These are phyloP conservation scores for Mucor racemosus DNA, from an alignment of 371 early-diverging fungal species.

Conservation along the genomic window DNA sequence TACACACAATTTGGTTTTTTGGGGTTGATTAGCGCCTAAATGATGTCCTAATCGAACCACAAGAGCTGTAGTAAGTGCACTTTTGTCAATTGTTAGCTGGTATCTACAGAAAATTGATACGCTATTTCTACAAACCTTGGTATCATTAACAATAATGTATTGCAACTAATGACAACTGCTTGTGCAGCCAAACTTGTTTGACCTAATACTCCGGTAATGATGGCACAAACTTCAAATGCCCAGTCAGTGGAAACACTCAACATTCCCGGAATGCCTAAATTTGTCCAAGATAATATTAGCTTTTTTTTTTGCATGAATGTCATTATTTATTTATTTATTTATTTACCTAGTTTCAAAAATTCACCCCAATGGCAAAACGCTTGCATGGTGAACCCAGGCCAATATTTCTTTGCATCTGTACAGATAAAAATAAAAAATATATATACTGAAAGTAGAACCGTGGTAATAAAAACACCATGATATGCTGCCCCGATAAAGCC, in stretches of 20 bases:
- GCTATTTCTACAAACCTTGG: conserved; percentile 26
- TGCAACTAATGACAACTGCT: conserved; percentile 40
- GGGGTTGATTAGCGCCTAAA: conserved; percentile 39
- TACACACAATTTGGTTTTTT: conserved; percentile 32
- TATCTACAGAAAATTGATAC: neutral
- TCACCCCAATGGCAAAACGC: conserved; percentile 39
- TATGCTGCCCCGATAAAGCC: conserved; percentile 43
- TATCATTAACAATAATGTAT: conserved; percentile 42
- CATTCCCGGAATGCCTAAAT: conserved; percentile 52
- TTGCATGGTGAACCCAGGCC: conserved; percentile 42
- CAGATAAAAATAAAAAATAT: conserved; percentile 19
- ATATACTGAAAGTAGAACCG: conserved; percentile 9
- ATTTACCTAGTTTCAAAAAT: conserved; percentile 46
- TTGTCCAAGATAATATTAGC: neutral
- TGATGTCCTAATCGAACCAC: conserved; percentile 48
- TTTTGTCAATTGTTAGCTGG: conserved; percentile 6
- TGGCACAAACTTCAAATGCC: conserved; percentile 58
- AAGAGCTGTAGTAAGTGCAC: conserved; percentile 38
- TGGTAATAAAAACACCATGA: conserved; percentile 17
- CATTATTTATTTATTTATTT: neutral
- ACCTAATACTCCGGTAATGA: conserved; percentile 46
- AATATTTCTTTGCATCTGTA: conserved; percentile 31
- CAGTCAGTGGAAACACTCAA: conserved; percentile 51
- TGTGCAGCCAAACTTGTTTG: conserved; percentile 51
- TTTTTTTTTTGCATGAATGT: neutral